phyloP scores from a whole-genome alignment of 441 rosid genomes.

The Pelargonium australe region DNA sequence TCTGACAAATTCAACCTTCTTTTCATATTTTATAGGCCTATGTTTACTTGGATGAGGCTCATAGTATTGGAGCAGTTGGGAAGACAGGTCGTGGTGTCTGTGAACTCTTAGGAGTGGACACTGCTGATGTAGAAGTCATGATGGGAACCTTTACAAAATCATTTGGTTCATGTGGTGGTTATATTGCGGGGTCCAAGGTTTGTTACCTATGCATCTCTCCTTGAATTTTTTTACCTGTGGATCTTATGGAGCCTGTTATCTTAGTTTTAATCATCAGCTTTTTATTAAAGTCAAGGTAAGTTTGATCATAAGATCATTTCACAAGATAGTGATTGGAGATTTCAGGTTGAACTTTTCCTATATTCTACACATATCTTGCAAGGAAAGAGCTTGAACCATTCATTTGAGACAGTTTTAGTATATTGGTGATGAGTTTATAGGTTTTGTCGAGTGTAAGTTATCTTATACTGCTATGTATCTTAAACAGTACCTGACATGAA shows the following conservation, averaged over 20 bases:
- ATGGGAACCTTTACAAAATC: constrained; percentile 96
- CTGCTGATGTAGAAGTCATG: constrained; percentile 85
- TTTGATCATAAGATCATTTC: not conserved
- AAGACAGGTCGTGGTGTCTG: constrained; percentile 87
- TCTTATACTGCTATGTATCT: not conserved
- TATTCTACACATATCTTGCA: not conserved
- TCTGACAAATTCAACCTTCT: constrained; percentile 1
- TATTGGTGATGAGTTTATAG: not conserved
- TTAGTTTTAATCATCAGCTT: not conserved
- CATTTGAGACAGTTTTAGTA: not conserved
- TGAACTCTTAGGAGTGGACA: constrained; percentile 76
- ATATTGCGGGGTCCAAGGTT: constrained; percentile 87
- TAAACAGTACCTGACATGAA: not conserved
- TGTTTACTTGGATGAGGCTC: constrained; percentile 78
- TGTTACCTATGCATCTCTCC: constrained; percentile 3
- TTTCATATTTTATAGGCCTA: constrained; percentile 40
- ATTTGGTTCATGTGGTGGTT: constrained; percentile 90
- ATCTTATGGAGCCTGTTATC: not conserved
- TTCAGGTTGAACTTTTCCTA: not conserved
- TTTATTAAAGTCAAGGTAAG: not conserved
- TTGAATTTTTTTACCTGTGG: not conserved
- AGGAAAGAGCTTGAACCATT: not conserved
- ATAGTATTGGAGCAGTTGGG: constrained; percentile 90
- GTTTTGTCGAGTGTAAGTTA: not conserved
- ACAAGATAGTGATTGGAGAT: not conserved